Evolutionary conservation across 2,329 filamentous ascomycete genomes (phyloP), one percentile per base, ranked within the genome.

Genomic region (Incumbomyces delicatus): DNA sequence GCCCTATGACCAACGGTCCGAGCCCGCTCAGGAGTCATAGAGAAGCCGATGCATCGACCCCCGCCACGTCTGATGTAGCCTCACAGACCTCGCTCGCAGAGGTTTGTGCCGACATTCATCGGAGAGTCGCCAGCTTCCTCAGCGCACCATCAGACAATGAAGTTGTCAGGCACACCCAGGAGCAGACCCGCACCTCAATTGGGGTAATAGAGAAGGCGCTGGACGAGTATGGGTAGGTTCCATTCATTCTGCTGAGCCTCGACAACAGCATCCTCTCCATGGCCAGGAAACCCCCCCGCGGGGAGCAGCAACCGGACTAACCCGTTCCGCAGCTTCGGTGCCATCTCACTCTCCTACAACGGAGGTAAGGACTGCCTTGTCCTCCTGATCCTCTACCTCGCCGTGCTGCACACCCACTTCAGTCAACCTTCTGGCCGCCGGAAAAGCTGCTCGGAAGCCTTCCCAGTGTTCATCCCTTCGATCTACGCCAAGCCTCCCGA

Each of bases 361-460:
- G 92, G 92, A 61, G 92, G 92, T 51, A 98, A 98, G 66, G 92
- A 96, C 73, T 96, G 90, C 60, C 83, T 96, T 14, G 89, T 96
- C 44, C 80, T 96, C 14, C 75, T 96, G 6, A 77, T 95, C 59
- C 73, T 96, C 54, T 87, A 95, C 61, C 81, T 96, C 55, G 81
- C 83, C 51, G 72, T 72, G 16, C 65, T 81, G 1, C 61, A 70
- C 53, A 60, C 61, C 42, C 57, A 59, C 51, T 58, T 53, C 58
- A 63, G 45, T 22, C 46, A 34, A 13, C 41, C 40, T 14, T 41
- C 40, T 29, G 47, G 45, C 37, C 38, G 43, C 35, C 41, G 36
- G 11, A 29, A 46, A 34, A 41, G 17, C 33, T 35, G 5, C 33
- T 35, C 33, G 13, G 14, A 39, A 6, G 14, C 36, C 6, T 63